These are phyloP conservation scores for Apiospora arundinis DNA, from an alignment of 2,329 filamentous ascomycete species.

Conservation along the genomic window DNA sequence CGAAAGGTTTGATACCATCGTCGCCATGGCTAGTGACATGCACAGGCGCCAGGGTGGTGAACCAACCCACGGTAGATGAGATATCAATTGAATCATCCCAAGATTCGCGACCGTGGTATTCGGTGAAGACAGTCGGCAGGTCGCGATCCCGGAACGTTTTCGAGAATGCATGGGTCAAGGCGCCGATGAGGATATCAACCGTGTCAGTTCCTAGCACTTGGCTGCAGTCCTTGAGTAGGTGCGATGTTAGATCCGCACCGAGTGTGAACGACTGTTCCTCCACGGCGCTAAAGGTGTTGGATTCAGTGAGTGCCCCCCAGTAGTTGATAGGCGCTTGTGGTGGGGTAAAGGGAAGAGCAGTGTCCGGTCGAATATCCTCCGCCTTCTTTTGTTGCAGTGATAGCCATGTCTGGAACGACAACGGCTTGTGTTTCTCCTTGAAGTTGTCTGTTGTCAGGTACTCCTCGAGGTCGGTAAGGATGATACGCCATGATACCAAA, in stretches of 20 bases:
- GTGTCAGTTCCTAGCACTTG: slow-evolving; percentile 21
- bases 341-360: slow-evolving; percentile 20
- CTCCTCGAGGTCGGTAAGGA: slow-evolving; percentile 1
- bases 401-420: not conserved
- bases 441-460: not conserved
- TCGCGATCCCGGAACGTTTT: slow-evolving; percentile 19
- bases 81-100: slow-evolving; percentile 17
- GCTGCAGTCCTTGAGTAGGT: slow-evolving; percentile 23
- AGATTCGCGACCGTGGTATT: slow-evolving; percentile 24
- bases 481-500: slow-evolving; percentile 9
- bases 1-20: not conserved
- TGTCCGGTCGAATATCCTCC: slow-evolving; percentile 20
- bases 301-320: slow-evolving; percentile 17
- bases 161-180: slow-evolving; percentile 20
- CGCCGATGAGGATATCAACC: slow-evolving; percentile 22
- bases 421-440: not conserved
- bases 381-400: slow-evolving; percentile 18
- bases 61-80: slow-evolving; percentile 24
- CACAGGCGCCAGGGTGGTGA: slow-evolving; percentile 22
- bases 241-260: not conserved
- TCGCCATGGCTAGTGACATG: slow-evolving; percentile 32
- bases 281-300: slow-evolving; percentile 21
- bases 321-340: slow-evolving; percentile 6
- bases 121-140: slow-evolving; percentile 19
- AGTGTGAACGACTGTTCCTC: slow-evolving; percentile 20